Conservation (phyloP, 306 rosid species). For the Myrica gale region DNA sequence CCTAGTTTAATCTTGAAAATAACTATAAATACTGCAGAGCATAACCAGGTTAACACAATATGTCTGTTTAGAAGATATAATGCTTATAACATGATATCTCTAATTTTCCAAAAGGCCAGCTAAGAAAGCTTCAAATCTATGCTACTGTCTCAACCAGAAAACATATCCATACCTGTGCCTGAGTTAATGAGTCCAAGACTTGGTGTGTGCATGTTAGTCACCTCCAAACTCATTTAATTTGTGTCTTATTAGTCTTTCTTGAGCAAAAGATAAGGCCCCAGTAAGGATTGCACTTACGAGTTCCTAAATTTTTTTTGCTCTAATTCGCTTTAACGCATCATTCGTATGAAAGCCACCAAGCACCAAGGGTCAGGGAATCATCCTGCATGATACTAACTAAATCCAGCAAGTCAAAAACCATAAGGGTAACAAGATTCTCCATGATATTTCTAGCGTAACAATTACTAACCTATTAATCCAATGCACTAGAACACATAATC, state of each 20-base stretch:
- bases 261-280: too few relatives aligned
- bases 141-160: not conserved
- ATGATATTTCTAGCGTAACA: not conserved
- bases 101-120: not conserved
- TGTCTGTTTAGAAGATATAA: not conserved
- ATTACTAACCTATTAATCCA: not conserved
- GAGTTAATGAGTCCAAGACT: not conserved
- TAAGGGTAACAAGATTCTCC: not conserved
- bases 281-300: too few relatives aligned
- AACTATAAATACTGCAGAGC: not conserved
- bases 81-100: not conserved
- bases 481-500: not conserved
- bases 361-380: not conserved
- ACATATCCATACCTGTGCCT: not conserved
- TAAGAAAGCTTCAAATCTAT: not conserved
- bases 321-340: too few relatives aligned
- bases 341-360: too few relatives aligned
- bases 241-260: not conserved
- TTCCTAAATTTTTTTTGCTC: too few relatives aligned
- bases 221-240: not conserved
- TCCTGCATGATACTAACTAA: not conserved
- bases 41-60: not conserved
- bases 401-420: not conserved
- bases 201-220: not conserved
- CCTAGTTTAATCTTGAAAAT: conserved; percentile 18